Conservation (phyloP, 2,329 filamentous ascomycete species). For the Verticillium klebahnii region DNA sequence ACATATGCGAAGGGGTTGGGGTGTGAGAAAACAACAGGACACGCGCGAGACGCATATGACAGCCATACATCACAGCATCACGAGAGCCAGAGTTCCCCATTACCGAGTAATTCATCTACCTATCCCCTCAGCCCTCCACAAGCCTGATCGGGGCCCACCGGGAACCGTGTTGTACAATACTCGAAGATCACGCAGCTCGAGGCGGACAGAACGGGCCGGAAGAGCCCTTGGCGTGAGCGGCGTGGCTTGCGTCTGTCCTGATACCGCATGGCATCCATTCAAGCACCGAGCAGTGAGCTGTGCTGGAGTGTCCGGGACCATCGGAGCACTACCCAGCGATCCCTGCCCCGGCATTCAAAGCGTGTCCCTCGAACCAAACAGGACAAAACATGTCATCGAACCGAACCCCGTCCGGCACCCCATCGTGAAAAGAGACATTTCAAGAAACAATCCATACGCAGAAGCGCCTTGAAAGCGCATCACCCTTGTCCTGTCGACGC, state of each 20-base stretch:
- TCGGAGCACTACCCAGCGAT: neutral
- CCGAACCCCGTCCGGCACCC: constrained; percentile 8
- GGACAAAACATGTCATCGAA: neutral
- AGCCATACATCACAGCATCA: neutral
- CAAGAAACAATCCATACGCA: constrained; percentile 3
- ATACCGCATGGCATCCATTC: neutral
- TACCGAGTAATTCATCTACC: constrained; percentile 12
- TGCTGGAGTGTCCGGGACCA: neutral
- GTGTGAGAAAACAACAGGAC: neutral
- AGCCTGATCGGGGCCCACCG: neutral
- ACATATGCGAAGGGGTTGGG: neutral
- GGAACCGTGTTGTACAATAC: neutral
- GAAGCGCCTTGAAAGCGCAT: constrained; percentile 16
- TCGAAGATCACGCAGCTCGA: neutral
- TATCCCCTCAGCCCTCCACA: constrained; percentile 11
- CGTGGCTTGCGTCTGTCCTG: neutral
- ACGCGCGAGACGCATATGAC: neutral
- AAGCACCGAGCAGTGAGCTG: neutral
- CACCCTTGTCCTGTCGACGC: constrained; percentile 4
- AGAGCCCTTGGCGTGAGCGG: neutral
- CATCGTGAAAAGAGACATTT: neutral
- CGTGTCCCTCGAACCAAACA: neutral
- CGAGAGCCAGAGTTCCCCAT: neutral
- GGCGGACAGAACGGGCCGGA: neutral
- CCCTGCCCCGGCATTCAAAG: neutral